phyloP scores from a whole-genome alignment of 495 filamentous ascomycete genomes.

The Penicillium steckii region DNA sequence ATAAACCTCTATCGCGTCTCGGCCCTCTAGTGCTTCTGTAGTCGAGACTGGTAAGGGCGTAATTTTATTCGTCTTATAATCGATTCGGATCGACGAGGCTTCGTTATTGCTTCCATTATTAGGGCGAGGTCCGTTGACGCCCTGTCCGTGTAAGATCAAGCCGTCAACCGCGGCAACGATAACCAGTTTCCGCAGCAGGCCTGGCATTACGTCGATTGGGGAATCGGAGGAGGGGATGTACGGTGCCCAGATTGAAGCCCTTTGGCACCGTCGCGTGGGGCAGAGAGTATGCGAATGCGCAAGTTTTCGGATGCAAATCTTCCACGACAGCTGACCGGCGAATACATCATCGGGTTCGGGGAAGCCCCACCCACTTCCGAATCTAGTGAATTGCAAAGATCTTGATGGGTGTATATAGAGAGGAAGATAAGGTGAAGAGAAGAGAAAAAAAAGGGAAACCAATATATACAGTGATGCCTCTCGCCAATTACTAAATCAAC shows the following conservation, averaged over 20 bases:
- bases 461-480: slow-evolving; percentile 29
- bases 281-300: not conserved
- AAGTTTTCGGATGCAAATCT: slow-evolving; percentile 16
- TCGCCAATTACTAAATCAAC: slow-evolving; percentile 17
- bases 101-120: slow-evolving; percentile 35
- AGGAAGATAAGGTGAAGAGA: too few species aligned
- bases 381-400: not conserved
- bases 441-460: not conserved
- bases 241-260: not conserved
- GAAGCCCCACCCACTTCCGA: slow-evolving; percentile 12
- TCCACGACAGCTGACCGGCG: slow-evolving; percentile 24
- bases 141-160: slow-evolving; percentile 73
- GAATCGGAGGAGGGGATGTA: not conserved
- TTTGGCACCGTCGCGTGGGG: not conserved
- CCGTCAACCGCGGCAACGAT: slow-evolving; percentile 85
- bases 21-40: slow-evolving; percentile 35
- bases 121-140: slow-evolving; percentile 43
- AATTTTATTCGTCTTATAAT: slow-evolving; percentile 68
- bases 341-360: slow-evolving; percentile 30
- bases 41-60: slow-evolving; percentile 39
- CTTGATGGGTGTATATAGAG: not conserved
- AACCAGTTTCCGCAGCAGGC: slow-evolving; percentile 72
- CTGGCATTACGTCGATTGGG: slow-evolving; percentile 55
- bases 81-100: slow-evolving; percentile 59
- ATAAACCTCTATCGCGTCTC: slow-evolving; percentile 65